Evolutionary conservation across 2,329 filamentous ascomycete genomes (phyloP), one percentile per base, ranked within the genome.

Genomic region (Talaromyces islandicus): DNA sequence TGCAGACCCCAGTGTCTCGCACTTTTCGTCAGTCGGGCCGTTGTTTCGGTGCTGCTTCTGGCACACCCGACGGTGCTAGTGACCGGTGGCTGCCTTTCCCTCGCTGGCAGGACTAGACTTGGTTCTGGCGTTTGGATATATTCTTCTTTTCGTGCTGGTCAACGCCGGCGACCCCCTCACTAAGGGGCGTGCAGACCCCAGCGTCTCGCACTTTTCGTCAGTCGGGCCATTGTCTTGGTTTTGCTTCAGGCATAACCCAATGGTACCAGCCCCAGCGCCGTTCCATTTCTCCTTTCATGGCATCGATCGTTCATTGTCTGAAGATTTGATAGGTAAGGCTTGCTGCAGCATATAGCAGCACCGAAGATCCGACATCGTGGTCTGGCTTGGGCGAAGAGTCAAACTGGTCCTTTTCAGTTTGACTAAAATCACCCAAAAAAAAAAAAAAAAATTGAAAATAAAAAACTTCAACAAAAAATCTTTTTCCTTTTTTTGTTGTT

Each of bases 21-120:
- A 59, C 57, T 48, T 43, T 32, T 55, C 52, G 57, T 50, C 32
- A 50, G 52, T 50, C 57, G 29, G 57, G 57, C 57, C n/a, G 57
- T 59, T 59, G 29, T 14, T 21, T 59, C 41, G 52, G 43, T 55
- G 32, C 27, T 55, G n/a, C 41, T 19, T 21, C n/a, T 19, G 41
- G 19, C 19, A 46, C 19, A 55, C 43, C 57, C 38, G 50, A 50
- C 41, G 52, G 57, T 55, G 57, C 52, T 19, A 59, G 41, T 29
- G 30, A 38, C 51, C 9, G 32, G 29, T 35, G 32, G 32, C 32
- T 55, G 46, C 38, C 24, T 5, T 54, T 53, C 32, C 21, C 2
- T 19, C 19, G 41, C 19, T 19, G 41, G 12, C n/a, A 46, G 17
- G 32, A 35, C 12, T 12, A 35, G 32, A 35, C 32, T 35, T 35